A percentile compares a stretch with the other conserved stretches of the same genome.
These are phyloP conservation scores for Butyriboletus appendiculatus DNA, from an alignment of 1,284 basidiomycete species.

Conservation along the genomic window DNA sequence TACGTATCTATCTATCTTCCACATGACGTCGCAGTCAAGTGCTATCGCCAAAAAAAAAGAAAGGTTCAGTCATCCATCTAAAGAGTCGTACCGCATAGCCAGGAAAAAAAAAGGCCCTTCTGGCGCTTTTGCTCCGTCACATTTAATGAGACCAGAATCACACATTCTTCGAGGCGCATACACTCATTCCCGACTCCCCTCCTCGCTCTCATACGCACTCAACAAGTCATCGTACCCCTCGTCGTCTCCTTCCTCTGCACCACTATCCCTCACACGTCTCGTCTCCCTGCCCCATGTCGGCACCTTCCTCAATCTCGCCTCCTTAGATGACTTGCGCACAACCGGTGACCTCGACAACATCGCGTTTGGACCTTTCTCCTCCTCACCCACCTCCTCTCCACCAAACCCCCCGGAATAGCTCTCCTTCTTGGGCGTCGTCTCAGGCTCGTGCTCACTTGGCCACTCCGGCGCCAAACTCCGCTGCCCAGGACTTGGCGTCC, in stretches of 20 bases:
- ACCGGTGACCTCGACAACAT: constrained; percentile 37
- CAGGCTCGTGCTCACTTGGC: constrained; percentile 52
- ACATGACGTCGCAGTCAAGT: background rate
- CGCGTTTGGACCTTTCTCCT: background rate
- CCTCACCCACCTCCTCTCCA: background rate
- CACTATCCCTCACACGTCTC: constrained; percentile 51
- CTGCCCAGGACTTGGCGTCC: constrained; percentile 42
- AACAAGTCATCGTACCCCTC: constrained; percentile 76
- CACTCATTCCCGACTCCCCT: constrained; percentile 36
- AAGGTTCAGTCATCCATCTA: background rate
- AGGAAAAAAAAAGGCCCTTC: background rate
- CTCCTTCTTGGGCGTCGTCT: constrained; percentile 55
- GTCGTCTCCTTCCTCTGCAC: constrained; percentile 73
- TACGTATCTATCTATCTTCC: background rate
- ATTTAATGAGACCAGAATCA: background rate
- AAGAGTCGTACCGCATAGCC: background rate
- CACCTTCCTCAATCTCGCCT: constrained; percentile 46
- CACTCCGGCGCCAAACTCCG: constrained; percentile 48
- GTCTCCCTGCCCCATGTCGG: constrained; percentile 45
- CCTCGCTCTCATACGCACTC: constrained; percentile 79
- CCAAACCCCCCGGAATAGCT: constrained; percentile 42
- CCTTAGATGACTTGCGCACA: constrained; percentile 47
- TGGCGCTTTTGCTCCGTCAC: background rate
- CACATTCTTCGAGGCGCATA: background rate
- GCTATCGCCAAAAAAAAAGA: background rate